Conservation (phyloP, 2,329 filamentous ascomycete species). For the Tolypocladium pustulatum region DNA sequence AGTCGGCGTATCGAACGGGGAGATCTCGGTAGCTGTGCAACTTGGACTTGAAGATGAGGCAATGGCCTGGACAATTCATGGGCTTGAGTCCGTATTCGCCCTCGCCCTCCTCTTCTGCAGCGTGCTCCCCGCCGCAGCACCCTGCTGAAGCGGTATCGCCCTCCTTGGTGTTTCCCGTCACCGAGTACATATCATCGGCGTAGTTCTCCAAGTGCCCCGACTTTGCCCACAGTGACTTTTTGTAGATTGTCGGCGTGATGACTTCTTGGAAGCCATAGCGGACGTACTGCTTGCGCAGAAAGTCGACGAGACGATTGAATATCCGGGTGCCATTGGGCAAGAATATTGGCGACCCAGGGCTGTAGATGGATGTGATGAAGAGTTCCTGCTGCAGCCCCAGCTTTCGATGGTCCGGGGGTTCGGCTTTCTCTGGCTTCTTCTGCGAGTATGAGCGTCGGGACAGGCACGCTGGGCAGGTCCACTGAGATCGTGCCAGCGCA, state of each 20-base stretch:
- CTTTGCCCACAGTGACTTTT: conserved; percentile 74
- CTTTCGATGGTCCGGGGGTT: conserved; percentile 46
- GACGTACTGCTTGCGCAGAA: conserved; percentile 73
- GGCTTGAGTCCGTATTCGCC: conserved; percentile 78
- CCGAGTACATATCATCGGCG: conserved; percentile 84
- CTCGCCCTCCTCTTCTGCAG: conserved; percentile 42
- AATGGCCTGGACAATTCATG: conserved; percentile 90
- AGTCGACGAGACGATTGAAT: conserved; percentile 74
- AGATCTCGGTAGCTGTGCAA: conserved; percentile 69
- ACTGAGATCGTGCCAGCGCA: conserved; percentile 11
- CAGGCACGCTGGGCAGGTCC: conserved; percentile 21
- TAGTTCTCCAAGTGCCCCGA: conserved; percentile 87
- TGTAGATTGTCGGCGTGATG: conserved; percentile 84
- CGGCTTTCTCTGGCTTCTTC: conserved; percentile 13
- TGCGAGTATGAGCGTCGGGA: conserved; percentile 19
- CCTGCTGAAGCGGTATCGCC: conserved; percentile 1
- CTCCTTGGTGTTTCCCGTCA: conserved; percentile 40
- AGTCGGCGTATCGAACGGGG: conserved; percentile 77
- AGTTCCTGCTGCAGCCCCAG: conserved; percentile 59
- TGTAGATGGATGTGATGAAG: conserved; percentile 70
- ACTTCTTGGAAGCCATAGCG: conserved; percentile 83
- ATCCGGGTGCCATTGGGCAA: conserved; percentile 71
- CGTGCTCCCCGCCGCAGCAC: conserved; percentile 21
- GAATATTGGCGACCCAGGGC: conserved; percentile 77
- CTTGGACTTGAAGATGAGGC: conserved; percentile 68